A percentile compares a stretch with the other conserved stretches of the same genome.
These are phyloP conservation scores for Phoma sp. DNA, from an alignment of 2,329 filamentous ascomycete species.

Conservation along the genomic window DNA sequence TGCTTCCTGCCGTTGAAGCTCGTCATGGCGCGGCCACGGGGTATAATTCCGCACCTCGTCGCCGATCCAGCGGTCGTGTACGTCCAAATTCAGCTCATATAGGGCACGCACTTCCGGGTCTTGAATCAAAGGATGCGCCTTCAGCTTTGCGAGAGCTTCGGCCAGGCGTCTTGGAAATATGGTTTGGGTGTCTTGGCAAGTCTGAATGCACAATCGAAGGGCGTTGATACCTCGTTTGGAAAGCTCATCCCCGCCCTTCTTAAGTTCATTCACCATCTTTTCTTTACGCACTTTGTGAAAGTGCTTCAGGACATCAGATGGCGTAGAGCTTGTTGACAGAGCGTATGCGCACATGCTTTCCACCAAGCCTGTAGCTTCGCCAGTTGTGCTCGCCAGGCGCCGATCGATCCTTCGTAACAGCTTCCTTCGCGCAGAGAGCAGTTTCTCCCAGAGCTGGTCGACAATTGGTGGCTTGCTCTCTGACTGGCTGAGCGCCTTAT, in stretches of 20 bases:
- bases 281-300: slow-evolving; percentile 77
- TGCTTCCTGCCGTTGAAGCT: slow-evolving; percentile 56
- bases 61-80: slow-evolving; percentile 80
- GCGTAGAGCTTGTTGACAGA: slow-evolving; percentile 79
- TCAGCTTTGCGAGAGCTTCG: slow-evolving; percentile 72
- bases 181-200: slow-evolving; percentile 77
- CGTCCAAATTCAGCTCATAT: slow-evolving; percentile 76
- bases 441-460: slow-evolving; percentile 68
- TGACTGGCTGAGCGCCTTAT: slow-evolving; percentile 72
- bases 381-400: slow-evolving; percentile 48
- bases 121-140: slow-evolving; percentile 74
- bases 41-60: slow-evolving; percentile 85
- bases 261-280: slow-evolving; percentile 70
- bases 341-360: slow-evolving; percentile 83
- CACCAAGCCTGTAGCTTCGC: slow-evolving; percentile 61
- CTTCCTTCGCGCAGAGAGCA: slow-evolving; percentile 68
- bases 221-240: slow-evolving; percentile 67
- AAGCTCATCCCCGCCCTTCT: slow-evolving; percentile 55
- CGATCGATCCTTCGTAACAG: slow-evolving; percentile 71
- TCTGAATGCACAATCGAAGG: slow-evolving; percentile 76
- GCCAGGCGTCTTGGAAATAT: slow-evolving; percentile 76
- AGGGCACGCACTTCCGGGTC: slow-evolving; percentile 71
- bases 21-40: slow-evolving; percentile 85
- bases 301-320: slow-evolving; percentile 78
- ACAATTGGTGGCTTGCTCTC: slow-evolving; percentile 60